Base-by-base conservation (phyloP, 345 rosid genomes). In the Limnanthes douglasii region DNA sequence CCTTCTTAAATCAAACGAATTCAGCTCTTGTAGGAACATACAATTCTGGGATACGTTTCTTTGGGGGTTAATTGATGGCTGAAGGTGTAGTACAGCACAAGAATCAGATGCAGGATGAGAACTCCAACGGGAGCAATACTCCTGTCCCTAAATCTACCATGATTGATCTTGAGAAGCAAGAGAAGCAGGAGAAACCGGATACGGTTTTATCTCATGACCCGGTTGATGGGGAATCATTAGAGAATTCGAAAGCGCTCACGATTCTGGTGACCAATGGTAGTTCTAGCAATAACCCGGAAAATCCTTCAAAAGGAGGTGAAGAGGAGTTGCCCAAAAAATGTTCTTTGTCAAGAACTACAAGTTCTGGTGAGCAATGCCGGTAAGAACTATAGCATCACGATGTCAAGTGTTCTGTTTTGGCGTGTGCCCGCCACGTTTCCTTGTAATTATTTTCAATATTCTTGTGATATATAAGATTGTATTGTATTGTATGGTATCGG, bases 291-390 rank as follows among this genome's bases (percentile, higher is more conserved):
- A 19, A 31, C 28, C 60, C 37, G 21, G 61, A 58, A 30, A 29
- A 56, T 36, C 14, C 25, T 46, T 28, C 47, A 53, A 14, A 29
- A 39, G 2, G 41, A 36, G 18, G n/a, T n/a, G 53, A 40, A 17
- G 67, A 54, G 16, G 75, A 62, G 35, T 53, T 78, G 18, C 71
- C 74, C 3, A 61, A 47, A 33, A 76, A 73, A 57, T 75, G 51
- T 18, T 43, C 48, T 48, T 48, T 79, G 57, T 69, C 79, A 5
- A 59, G 85, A 37, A 59, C 36, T 39, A 4, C 46, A 22, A 79
- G 85, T 45, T 65, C 72, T 60, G 73, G 73, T 14, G 88, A 79
- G 11, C 79, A 85, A 54, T 79, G 96, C 78, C 70, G 85, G 86
- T 72, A 41, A 14, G 2, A 39, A 8, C 2, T 3, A 25, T 25